These are phyloP conservation scores for Populus hybrid DNA, from an alignment of 441 rosid species.

Conservation along the genomic window DNA sequence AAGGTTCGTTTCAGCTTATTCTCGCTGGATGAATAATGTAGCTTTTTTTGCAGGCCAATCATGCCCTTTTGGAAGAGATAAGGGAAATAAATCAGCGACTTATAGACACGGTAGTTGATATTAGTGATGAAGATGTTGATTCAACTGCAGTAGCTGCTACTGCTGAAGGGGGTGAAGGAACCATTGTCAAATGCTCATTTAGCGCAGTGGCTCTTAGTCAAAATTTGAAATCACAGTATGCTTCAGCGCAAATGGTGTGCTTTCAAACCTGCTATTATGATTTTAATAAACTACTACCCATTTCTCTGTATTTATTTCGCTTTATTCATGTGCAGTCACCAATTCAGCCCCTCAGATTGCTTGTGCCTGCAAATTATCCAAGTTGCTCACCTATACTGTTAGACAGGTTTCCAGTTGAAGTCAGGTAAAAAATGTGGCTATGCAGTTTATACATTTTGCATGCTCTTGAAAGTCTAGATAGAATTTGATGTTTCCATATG, in stretches of 20 bases:
- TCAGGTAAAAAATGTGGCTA: constrained; percentile 14
- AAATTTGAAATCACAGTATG: constrained; percentile 64
- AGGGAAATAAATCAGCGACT: too few species aligned
- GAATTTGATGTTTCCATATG: neutral
- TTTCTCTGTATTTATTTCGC: constrained; percentile 15
- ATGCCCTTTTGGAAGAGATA: constrained; percentile 78
- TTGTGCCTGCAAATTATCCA: constrained; percentile 85
- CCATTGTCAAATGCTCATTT: constrained; percentile 76
- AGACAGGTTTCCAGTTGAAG: constrained; percentile 77
- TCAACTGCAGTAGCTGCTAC: constrained; percentile 47
- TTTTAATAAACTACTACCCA: neutral
- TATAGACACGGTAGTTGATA: constrained; percentile 85
- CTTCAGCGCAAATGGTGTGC: constrained; percentile 72
- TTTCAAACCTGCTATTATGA: constrained; percentile 8
- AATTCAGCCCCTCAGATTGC: constrained; percentile 82
- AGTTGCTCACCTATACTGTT: constrained; percentile 73
- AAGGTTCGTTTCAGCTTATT: neutral
- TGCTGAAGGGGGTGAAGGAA: constrained; percentile 75
- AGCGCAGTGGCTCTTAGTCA: constrained; percentile 82
- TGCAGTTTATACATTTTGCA: neutral
- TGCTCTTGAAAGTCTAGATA: neutral
- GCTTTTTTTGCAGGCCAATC: constrained; percentile 56
- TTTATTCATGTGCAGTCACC: constrained; percentile 61
- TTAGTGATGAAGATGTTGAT: constrained; percentile 77
- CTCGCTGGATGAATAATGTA: neutral